A percentile compares a stretch with the other conserved stretches of the same genome.
phyloP scores from a whole-genome alignment of 164 flowering plant genomes.

The Dillenia suffruticosa region DNA sequence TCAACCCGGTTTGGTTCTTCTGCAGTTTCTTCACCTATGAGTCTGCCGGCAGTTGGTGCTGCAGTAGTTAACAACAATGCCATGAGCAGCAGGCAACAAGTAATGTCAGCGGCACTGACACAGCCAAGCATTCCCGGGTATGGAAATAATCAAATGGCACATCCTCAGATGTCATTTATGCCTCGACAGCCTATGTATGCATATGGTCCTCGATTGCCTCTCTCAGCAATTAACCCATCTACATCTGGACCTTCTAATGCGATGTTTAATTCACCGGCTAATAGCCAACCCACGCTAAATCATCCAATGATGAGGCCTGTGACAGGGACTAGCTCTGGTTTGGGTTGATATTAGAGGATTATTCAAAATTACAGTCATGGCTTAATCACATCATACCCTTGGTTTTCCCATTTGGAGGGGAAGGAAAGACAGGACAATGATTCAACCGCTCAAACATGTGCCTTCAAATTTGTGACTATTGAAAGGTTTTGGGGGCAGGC shows the following conservation, averaged over 20 bases:
- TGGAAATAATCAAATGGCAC: slow-evolving; percentile 43
- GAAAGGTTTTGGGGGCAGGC: no score
- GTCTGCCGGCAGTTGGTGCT: slow-evolving; percentile 28
- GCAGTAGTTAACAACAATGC: slow-evolving; percentile 28
- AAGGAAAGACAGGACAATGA: no score
- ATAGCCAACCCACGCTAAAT: slow-evolving; percentile 35
- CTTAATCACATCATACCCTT: no score
- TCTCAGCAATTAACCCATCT: slow-evolving; percentile 63
- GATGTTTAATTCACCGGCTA: slow-evolving; percentile 41
- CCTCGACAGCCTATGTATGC: slow-evolving; percentile 71
- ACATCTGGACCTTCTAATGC: slow-evolving; percentile 38
- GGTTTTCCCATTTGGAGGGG: no score
- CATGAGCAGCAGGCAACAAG: slow-evolving; percentile 45
- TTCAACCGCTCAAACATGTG: no score
- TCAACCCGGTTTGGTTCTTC: slow-evolving; percentile 50
- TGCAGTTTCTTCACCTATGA: slow-evolving; percentile 30
- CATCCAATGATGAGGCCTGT: slow-evolving; percentile 69
- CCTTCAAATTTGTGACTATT: no score
- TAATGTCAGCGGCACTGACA: slow-evolving; percentile 41
- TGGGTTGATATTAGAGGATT: slow-evolving; percentile 32
- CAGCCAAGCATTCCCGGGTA: slow-evolving; percentile 58
- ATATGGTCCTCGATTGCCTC: slow-evolving; percentile 72
- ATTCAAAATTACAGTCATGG: no score
- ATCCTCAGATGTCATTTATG: slow-evolving; percentile 71
- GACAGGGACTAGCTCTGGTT: slow-evolving; percentile 60